Percentiles rank a stretch among this genome's conserved stretches.
phyloP scores from a whole-genome alignment of 768 basidiomycete genomes.

The Leccinum pellstonianum region DNA sequence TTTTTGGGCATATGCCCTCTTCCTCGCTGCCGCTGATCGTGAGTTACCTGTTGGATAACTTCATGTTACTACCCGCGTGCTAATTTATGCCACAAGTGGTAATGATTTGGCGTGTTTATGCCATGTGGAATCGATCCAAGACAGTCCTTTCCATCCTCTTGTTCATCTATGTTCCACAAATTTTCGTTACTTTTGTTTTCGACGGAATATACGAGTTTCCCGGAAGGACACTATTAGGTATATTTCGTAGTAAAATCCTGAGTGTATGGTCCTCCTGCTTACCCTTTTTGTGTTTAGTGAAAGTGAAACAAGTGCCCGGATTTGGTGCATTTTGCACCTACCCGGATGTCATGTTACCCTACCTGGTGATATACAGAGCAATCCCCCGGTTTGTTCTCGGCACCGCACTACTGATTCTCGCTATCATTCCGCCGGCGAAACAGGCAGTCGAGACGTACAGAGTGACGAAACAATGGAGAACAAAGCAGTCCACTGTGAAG shows the following conservation, averaged over 20 bases:
- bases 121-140: slow-evolving; percentile 12
- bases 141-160: slow-evolving; percentile 7
- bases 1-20: slow-evolving; percentile 14
- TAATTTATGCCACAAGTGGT: slow-evolving; percentile 2
- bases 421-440: background rate
- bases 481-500: too few species aligned
- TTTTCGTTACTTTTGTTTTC: background rate
- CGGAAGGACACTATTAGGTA: slow-evolving; percentile 5
- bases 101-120: slow-evolving; percentile 10
- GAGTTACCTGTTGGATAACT: background rate
- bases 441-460: slow-evolving; percentile 1
- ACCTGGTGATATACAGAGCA: background rate
- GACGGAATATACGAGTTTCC: slow-evolving; percentile 1
- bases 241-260: background rate
- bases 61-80: too few species aligned
- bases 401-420: background rate
- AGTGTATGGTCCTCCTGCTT: background rate
- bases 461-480: too few species aligned
- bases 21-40: slow-evolving; percentile 18
- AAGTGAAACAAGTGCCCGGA: background rate
- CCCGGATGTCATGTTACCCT: background rate
- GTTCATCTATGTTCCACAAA: background rate
- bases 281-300: background rate
- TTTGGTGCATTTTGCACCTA: slow-evolving; percentile 4
- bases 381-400: slow-evolving; percentile 4